These are phyloP conservation scores for Bauhinia variegata DNA, from an alignment of 306 rosid species.

Conservation along the genomic window DNA sequence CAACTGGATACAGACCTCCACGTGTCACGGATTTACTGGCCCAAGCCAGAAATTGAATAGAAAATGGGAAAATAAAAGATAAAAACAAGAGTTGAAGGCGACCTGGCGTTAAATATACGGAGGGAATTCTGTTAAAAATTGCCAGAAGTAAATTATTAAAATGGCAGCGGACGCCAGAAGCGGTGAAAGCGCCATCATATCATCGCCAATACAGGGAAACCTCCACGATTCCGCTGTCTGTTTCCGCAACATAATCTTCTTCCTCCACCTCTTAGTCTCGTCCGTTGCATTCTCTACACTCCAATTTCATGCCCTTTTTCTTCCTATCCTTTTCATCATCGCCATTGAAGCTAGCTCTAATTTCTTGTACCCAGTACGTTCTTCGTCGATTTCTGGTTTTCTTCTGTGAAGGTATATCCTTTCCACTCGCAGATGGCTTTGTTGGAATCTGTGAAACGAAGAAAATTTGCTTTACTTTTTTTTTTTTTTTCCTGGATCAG, in stretches of 20 bases:
- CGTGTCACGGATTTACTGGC: too few species aligned
- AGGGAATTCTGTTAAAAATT: neutral
- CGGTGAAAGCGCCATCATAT: too few species aligned
- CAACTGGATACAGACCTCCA: too few species aligned
- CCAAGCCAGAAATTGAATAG: too few species aligned
- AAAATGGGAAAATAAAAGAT: too few species aligned
- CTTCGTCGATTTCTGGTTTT: neutral
- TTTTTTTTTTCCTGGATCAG: neutral
- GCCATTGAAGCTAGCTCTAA: neutral
- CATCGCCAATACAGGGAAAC: too few species aligned
- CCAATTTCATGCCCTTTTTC: neutral
- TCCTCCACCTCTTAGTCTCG: constrained; percentile 36
- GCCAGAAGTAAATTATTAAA: neutral
- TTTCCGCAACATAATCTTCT: constrained; percentile 2
- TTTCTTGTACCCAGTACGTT: neutral
- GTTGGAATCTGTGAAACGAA: neutral
- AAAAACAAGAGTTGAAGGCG: neutral
- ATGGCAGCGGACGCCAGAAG: too few species aligned
- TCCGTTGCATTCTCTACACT: constrained; percentile 34
- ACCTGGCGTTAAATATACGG: neutral
- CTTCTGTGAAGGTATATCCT: constrained; percentile 31
- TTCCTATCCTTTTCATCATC: neutral
- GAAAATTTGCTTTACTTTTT: neutral
- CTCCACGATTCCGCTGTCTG: constrained; percentile 25
- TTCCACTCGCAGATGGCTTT: neutral